Conservation (phyloP, 768 basidiomycete species). For the Rhizopogon roseolus region DNA sequence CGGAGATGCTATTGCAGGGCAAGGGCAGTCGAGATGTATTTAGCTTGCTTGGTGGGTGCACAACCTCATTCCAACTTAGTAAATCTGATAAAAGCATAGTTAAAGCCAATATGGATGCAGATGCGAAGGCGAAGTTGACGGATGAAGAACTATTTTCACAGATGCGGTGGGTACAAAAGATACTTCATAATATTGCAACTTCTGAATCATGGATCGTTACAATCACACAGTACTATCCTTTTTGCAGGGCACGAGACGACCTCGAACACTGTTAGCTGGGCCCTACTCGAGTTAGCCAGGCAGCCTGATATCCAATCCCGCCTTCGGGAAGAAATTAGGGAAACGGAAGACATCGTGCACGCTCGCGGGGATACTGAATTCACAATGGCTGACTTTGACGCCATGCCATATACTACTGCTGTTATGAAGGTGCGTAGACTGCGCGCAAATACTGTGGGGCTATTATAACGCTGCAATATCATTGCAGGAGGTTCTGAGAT, state of each 20-base stretch:
- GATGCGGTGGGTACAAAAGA: slow-evolving; percentile 11
- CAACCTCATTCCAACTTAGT: not conserved
- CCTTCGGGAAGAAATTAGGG: slow-evolving; percentile 57
- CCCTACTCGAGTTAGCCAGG: slow-evolving; percentile 56
- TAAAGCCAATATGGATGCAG: slow-evolving; percentile 21
- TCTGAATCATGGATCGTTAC: not conserved
- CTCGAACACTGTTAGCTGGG: slow-evolving; percentile 54
- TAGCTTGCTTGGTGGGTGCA: slow-evolving; percentile 33
- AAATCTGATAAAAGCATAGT: slow-evolving; percentile 5
- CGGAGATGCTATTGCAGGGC: slow-evolving; percentile 8
- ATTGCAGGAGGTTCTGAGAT: slow-evolving; percentile 40
- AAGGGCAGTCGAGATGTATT: slow-evolving; percentile 13
- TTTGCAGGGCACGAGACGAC: slow-evolving; percentile 59
- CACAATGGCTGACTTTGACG: slow-evolving; percentile 39
- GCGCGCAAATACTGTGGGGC: not conserved
- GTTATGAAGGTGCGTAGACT: slow-evolving; percentile 36
- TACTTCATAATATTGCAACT: not conserved
- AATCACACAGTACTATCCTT: slow-evolving; percentile 32
- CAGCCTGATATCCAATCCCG: slow-evolving; percentile 52
- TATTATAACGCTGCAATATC: not conserved
- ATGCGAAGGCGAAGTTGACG: slow-evolving; percentile 17
- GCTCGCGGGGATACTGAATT: slow-evolving; percentile 36
- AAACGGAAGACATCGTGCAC: slow-evolving; percentile 16
- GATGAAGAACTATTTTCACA: slow-evolving; percentile 8
- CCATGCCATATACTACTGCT: slow-evolving; percentile 44